phyloP scores from a whole-genome alignment of 139 green algal genomes.

The Tetraselmis chui region DNA sequence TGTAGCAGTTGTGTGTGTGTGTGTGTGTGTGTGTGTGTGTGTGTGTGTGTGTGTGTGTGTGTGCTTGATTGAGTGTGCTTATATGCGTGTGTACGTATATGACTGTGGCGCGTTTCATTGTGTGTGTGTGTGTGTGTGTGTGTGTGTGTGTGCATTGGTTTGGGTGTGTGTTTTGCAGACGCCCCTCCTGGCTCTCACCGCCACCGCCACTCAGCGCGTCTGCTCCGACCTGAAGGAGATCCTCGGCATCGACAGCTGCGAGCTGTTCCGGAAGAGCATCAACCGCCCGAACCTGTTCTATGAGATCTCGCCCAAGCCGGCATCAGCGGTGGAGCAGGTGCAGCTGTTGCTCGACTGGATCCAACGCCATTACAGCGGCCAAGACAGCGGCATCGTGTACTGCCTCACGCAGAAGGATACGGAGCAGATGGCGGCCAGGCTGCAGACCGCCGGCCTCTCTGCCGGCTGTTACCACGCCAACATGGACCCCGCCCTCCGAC shows the following conservation, averaged over 20 bases:
- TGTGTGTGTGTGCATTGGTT: slow-evolving; percentile 4
- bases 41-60: slow-evolving; percentile 3
- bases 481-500: slow-evolving; percentile 68
- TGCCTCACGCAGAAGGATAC: slow-evolving; percentile 51
- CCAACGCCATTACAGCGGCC: slow-evolving; percentile 20
- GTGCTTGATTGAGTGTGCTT: slow-evolving; percentile 6
- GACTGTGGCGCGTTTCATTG: not conserved
- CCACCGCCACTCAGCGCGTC: slow-evolving; percentile 35
- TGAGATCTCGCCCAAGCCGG: slow-evolving; percentile 42
- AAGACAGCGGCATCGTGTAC: slow-evolving; percentile 80
- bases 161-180: slow-evolving; percentile 30
- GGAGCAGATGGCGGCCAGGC: slow-evolving; percentile 6
- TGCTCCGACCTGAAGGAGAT: slow-evolving; percentile 33
- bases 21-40: no score
- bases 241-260: slow-evolving; percentile 41
- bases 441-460: slow-evolving; percentile 27
- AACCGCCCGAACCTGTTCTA: slow-evolving; percentile 73
- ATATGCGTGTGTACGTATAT: not conserved
- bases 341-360: slow-evolving; percentile 46
- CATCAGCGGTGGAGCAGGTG: slow-evolving; percentile 8
- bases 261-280: slow-evolving; percentile 52
- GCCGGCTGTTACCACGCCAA: slow-evolving; percentile 80
- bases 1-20: not conserved
- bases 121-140: no score
- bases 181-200: slow-evolving; percentile 41